Base-by-base conservation (phyloP, 768 basidiomycete genomes). In the Trametes gibbosa region DNA sequence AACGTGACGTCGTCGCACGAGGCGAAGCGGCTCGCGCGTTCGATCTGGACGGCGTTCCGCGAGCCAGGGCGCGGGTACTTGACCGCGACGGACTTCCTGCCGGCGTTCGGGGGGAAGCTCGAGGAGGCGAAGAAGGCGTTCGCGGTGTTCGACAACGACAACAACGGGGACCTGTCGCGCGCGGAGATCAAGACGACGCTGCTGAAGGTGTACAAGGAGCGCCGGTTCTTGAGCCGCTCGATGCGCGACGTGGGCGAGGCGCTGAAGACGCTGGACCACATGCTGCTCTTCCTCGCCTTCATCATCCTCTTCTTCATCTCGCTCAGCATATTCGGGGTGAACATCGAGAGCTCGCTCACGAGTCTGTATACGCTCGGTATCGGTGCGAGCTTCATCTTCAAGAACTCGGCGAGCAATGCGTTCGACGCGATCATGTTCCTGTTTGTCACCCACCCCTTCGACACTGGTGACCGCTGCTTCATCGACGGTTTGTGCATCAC, bases 371-470 rank as follows among this genome's bases (percentile, higher is more conserved):
- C 89, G 17, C 67, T 91, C 64, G 82, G 77, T 13, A 82, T 92
- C 58, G 90, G 86, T 5, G 83, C 83, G 10, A 90, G 88, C 69
- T 92, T 92, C 66, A 79, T 92, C 63, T 92, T 92, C 79, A 90
- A 89, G 75, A 82, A 77, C 63, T 73, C 89, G 5, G 86, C 89
- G 21, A 84, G 85, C 60, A 79, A 74, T 53, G 85, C 85, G 17
- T 92, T 92, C 66, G 89, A 91, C 71, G 80, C 89, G 25, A 86
- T 91, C 66, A 86, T 90, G 80, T 89, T 92, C 69, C 70, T 90
- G 62, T 91, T 91, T 68, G 89, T 91, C 40, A 86, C 89, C 2
- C 90, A 92, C 69, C 89, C 89, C 3, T 91, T 85, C 63, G 89
- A 91, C 65, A 89, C 89, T 23, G 90, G 90, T 12, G 90, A 92